Base-by-base conservation (phyloP, 176 grass and related monocot genomes). In the Saccharum spontaneum region DNA sequence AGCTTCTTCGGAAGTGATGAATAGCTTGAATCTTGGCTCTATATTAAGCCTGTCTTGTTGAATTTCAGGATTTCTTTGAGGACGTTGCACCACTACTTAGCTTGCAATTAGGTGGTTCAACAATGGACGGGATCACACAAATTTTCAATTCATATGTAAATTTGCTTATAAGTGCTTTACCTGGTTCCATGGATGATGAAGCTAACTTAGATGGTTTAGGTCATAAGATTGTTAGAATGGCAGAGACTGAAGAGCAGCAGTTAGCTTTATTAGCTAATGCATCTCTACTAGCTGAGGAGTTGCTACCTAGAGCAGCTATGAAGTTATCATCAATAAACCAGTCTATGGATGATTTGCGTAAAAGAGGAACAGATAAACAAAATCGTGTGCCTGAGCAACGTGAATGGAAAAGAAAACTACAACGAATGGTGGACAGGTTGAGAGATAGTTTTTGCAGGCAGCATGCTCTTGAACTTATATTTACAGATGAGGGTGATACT, bases 381-480 rank as follows among this genome's bases (percentile, higher is more conserved):
- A 88, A 80, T 69, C 93, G 91, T 68, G 71, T 98, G 62, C 92
- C 95, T 84, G 95, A 98, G 64, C 95, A 90, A 87, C 92, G 89
- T 60, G 95, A 98, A 72, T 98, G 95, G 95, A 98, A 98, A 90
- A 90, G 82, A 37, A 98, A 90, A 81, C 82, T 98, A 39, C 95
- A 98, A 40, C 75, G 90, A 71, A 89, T 92, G 52, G 95, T 98
- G 39, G 95, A 98, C 74, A 92, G 91, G 52, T 65, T 98, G 71
- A 88, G 91, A 63, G 93, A 95, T 84, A 91, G 83, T 76, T 98
- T 98, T 81, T 98, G 95, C 69, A 90, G 91, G 77, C 93, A 95
- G 60, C 92, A 95, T 88, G 95, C 95, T 78, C 95, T 98, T 64
- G 93, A 98, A 74, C 95, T 95, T 81, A 98, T 98, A 88, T 98